Evolutionary conservation across 495 filamentous ascomycete genomes (phyloP).

Genomic region (Staphylotrichum tortipilum): DNA sequence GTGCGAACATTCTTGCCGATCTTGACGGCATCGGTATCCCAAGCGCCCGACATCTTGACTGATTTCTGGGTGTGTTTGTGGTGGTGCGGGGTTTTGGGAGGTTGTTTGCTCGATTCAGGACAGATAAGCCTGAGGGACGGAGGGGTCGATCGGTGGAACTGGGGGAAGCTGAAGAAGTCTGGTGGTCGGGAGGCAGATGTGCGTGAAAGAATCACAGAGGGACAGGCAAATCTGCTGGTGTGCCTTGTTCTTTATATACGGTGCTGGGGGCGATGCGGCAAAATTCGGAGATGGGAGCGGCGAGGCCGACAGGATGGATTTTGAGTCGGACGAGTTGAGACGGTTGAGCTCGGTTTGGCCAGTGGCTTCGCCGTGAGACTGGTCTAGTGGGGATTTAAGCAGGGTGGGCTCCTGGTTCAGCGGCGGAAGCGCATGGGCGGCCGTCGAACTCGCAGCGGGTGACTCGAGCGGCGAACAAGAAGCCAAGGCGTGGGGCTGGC

Average conservation of each 20-base stretch:
- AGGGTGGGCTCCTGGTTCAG: neutral
- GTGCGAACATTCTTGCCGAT: constrained; percentile 76
- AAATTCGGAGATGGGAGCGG: constrained; percentile 2
- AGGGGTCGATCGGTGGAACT: neutral
- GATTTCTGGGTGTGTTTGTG: neutral
- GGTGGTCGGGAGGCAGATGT: neutral
- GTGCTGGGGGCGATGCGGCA: neutral
- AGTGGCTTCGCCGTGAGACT: neutral
- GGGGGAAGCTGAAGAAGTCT: neutral
- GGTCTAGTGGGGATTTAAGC: constrained; percentile 10
- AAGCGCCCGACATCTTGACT: constrained; percentile 51
- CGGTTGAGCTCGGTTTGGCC: constrained; percentile 2
- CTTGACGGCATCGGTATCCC: constrained; percentile 76
- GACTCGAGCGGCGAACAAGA: constrained; percentile 29
- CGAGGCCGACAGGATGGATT: constrained; percentile 2
- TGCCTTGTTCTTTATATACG: neutral
- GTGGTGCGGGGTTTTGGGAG: neutral
- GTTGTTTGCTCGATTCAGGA: neutral
- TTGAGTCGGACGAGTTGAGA: neutral
- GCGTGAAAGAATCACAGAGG: neutral
- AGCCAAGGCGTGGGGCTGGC: too few relatives aligned
- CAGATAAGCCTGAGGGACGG: neutral
- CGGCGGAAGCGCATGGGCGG: constrained; percentile 24
- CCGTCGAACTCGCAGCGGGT: constrained; percentile 26
- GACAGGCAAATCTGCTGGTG: neutral